These are phyloP conservation scores for Tetrapisispora nanseiensis DNA, from an alignment of 805 yeast genomes.

Conservation along the genomic window DNA sequence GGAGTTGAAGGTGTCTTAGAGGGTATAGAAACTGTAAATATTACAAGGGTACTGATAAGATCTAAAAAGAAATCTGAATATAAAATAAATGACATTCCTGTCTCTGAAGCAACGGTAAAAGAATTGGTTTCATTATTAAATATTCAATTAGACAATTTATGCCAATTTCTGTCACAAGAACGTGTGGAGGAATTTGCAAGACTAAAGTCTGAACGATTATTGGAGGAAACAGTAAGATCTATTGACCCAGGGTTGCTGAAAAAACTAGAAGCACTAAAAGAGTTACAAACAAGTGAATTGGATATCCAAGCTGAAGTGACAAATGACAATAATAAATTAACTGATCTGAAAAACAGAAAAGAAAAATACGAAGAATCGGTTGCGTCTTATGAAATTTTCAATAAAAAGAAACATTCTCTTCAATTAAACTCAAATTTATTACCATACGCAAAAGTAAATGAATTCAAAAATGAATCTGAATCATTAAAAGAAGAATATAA, in stretches of 20 bases:
- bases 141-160: constrained; percentile 81
- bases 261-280: constrained; percentile 48
- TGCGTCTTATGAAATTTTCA: constrained; percentile 36
- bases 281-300: constrained; percentile 38
- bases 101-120: constrained; percentile 39
- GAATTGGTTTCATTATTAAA: constrained; percentile 40
- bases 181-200: constrained; percentile 88
- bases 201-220: constrained; percentile 60
- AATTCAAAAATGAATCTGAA: constrained; percentile 27
- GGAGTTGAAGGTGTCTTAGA: constrained; percentile 19
- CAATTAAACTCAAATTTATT: constrained; percentile 38
- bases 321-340: constrained; percentile 24
- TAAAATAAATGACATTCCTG: constrained; percentile 35
- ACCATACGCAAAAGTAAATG: constrained; percentile 41
- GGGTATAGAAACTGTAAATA: constrained; percentile 24
- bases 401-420: constrained; percentile 38
- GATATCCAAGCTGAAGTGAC: constrained; percentile 30
- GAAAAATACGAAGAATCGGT: constrained; percentile 40
- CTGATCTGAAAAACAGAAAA: constrained; percentile 29
- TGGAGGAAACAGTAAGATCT: constrained; percentile 73
- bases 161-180: constrained; percentile 94
- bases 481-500: constrained; percentile 22
- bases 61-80: constrained; percentile 41
- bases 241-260: constrained; percentile 51
- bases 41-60: constrained; percentile 37